Evolutionary conservation across 148 eudicot species (phyloP).

Genomic region (Rhododendron simsii): DNA sequence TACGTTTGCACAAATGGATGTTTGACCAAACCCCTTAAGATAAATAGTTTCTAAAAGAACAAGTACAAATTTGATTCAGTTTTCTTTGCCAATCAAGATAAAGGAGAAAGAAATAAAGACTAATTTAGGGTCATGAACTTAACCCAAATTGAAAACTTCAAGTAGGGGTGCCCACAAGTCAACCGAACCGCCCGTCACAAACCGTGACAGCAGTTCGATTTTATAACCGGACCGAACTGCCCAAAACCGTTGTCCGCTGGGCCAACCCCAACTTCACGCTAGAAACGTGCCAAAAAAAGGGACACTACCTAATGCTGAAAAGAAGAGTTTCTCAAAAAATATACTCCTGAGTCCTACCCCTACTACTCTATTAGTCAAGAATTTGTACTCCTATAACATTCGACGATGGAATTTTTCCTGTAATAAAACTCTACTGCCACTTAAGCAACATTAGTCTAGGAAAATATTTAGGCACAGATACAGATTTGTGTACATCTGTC

Average conservation of each 20-base stretch:
- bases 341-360: not conserved
- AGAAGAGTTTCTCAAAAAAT: not conserved
- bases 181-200: too few species aligned
- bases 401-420: not conserved
- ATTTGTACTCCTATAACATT: not conserved
- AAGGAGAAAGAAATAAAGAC: not conserved
- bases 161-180: too few species aligned
- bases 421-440: too few species aligned
- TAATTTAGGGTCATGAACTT: not conserved
- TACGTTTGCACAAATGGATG: not conserved
- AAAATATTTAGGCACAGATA: too few species aligned
- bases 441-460: too few species aligned
- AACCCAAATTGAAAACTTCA: not conserved
- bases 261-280: not conserved
- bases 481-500: too few species aligned
- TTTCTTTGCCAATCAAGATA: not conserved
- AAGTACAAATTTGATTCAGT: not conserved
- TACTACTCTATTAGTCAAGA: not conserved
- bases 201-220: too few species aligned
- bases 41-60: not conserved
- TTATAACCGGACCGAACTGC: too few species aligned
- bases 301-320: not conserved
- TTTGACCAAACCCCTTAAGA: not conserved
- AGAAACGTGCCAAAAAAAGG: not conserved
- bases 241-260: too few species aligned